Conservation (phyloP, 192 early-diverging fungal species). For the Oehlia diaphana region DNA sequence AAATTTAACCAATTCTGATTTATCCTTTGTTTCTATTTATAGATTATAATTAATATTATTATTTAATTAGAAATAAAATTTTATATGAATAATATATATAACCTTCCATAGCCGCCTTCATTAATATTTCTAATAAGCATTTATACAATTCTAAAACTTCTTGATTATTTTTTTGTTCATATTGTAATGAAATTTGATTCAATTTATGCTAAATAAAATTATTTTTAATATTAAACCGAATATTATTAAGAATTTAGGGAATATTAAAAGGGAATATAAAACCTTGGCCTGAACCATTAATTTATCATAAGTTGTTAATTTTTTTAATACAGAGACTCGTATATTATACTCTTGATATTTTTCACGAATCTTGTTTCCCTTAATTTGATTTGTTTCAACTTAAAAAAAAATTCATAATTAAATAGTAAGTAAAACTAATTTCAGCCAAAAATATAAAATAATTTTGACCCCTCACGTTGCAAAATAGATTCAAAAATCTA, state of each 20-base stretch:
- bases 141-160: slow-evolving; percentile 53
- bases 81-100: not conserved
- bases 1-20: slow-evolving; percentile 23
- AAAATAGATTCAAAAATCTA: not conserved
- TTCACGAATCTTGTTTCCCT: not conserved
- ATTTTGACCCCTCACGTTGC: not conserved
- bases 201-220: not conserved
- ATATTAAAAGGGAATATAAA: not conserved
- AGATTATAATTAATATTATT: not conserved
- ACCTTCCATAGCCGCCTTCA: slow-evolving; percentile 52
- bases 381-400: not conserved
- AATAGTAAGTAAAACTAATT: no score
- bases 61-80: not conserved
- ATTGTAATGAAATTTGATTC: not conserved
- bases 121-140: slow-evolving; percentile 48
- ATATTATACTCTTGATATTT: not conserved
- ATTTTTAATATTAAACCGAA: not conserved
- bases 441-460: no score
- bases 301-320: not conserved
- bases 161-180: not conserved
- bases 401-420: not conserved
- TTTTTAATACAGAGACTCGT: not conserved
- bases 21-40: slow-evolving; percentile 32
- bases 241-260: not conserved
- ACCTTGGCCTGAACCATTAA: not conserved